phyloP scores from a whole-genome alignment of 306 rosid species.

The Trifolium pratense region DNA sequence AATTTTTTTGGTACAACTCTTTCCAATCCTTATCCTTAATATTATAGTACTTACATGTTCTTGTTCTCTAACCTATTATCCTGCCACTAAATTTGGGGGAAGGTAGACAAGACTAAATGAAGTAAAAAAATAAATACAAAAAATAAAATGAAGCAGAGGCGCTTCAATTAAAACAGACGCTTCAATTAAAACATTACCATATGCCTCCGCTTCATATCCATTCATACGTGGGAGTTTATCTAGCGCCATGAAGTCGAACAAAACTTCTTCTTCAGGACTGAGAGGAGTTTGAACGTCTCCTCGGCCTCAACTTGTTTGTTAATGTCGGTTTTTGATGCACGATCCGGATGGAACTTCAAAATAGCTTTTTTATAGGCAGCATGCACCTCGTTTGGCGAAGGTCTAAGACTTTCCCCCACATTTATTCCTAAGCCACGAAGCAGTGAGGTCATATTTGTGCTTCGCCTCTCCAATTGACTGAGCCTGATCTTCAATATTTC shows the following conservation, averaged over 20 bases:
- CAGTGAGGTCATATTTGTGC: slow-evolving; percentile 77
- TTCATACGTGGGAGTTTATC: slow-evolving; percentile 42
- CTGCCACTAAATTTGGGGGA: slow-evolving; percentile 26
- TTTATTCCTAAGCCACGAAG: slow-evolving; percentile 84
- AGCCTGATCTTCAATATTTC: slow-evolving; percentile 75
- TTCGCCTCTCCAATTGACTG: slow-evolving; percentile 61
- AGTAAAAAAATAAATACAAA: slow-evolving; percentile 3
- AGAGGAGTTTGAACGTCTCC: slow-evolving; percentile 86
- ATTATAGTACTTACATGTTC: slow-evolving; percentile 40
- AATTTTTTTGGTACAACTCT: too few relatives aligned
- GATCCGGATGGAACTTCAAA: slow-evolving; percentile 85
- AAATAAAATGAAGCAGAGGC: slow-evolving; percentile 7
- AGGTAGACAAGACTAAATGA: slow-evolving; percentile 25
- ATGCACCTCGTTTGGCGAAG: slow-evolving; percentile 69
- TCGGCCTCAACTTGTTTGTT: slow-evolving; percentile 86
- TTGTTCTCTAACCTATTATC: slow-evolving; percentile 30
- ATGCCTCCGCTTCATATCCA: too few relatives aligned
- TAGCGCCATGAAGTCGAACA: slow-evolving; percentile 45
- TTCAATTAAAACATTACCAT: too few relatives aligned
- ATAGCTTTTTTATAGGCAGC: slow-evolving; percentile 83
- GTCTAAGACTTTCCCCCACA: slow-evolving; percentile 58
- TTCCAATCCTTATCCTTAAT: too few relatives aligned
- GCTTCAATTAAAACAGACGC: slow-evolving; percentile 21
- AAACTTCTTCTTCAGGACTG: slow-evolving; percentile 79
- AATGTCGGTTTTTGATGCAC: slow-evolving; percentile 75